Evolutionary conservation across 352 stramenopile genomes (phyloP).

Genomic region (Pythium periplocum): DNA sequence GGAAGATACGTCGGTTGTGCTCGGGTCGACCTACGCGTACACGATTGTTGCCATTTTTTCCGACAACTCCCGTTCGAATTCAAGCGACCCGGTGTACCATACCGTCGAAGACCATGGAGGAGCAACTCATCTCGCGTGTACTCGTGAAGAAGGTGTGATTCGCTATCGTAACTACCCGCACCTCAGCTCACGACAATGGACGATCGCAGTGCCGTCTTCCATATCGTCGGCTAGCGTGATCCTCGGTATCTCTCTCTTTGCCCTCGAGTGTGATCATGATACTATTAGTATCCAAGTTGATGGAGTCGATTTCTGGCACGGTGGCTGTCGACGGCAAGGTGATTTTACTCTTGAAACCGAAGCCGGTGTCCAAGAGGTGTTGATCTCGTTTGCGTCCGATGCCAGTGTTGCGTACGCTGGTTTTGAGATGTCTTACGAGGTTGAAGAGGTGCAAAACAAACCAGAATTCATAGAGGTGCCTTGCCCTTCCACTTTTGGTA

Average conservation of each 20-base stretch:
- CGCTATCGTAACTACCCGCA: conserved; percentile 32
- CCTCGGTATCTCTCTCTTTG: conserved; percentile 45
- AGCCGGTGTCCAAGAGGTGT: conserved; percentile 23
- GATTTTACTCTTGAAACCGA: conserved; percentile 32
- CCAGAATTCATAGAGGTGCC: no score
- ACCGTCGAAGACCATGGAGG: no score
- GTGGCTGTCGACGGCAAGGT: conserved; percentile 41
- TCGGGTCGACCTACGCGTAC: conserved; percentile 39
- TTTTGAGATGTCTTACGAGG: conserved; percentile 37
- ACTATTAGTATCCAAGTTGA: conserved; percentile 23
- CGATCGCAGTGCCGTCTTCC: conserved; percentile 21
- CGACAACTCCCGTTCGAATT: not conserved
- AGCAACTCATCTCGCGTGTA: no score
- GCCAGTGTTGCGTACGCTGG: conserved; percentile 33
- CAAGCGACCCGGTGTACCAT: no score
- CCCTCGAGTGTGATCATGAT: conserved; percentile 59
- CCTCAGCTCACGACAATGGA: conserved; percentile 29
- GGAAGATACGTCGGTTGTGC: conserved; percentile 25
- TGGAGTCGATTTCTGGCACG: conserved; percentile 30
- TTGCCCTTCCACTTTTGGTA: no score
- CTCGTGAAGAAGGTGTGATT: conserved; percentile 2
- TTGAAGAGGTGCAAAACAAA: not conserved
- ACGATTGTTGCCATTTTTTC: conserved; percentile 15
- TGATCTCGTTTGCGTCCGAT: conserved; percentile 38
- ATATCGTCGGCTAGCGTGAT: conserved; percentile 18